These are phyloP conservation scores for Monascus purpureus DNA, from an alignment of 495 filamentous ascomycete genomes.

Conservation along the genomic window DNA sequence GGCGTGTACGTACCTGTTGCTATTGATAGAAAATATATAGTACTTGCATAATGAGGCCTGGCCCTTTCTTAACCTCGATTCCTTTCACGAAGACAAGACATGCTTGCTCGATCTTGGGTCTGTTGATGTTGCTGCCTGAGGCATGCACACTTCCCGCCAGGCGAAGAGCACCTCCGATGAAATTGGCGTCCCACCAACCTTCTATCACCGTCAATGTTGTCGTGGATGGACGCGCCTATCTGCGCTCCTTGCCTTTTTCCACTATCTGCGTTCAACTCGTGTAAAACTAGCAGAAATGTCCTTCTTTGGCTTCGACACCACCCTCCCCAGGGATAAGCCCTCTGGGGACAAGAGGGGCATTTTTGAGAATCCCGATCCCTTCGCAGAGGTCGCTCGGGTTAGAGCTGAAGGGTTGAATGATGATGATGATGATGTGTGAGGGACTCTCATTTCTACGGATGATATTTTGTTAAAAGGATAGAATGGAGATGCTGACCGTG, in stretches of 20 bases:
- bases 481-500: slow-evolving; percentile 6
- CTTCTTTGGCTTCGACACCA: slow-evolving; percentile 78
- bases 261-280: too few species aligned
- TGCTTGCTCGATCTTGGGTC: too few species aligned
- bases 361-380: slow-evolving; percentile 73
- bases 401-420: slow-evolving; percentile 21
- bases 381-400: slow-evolving; percentile 59
- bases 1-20: not conserved
- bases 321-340: slow-evolving; percentile 44
- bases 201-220: too few species aligned
- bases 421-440: slow-evolving; percentile 64
- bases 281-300: slow-evolving; percentile 51
- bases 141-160: too few species aligned
- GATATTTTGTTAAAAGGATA: not conserved
- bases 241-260: slow-evolving; percentile 4
- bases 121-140: too few species aligned
- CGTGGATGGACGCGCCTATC: not conserved
- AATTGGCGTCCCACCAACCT: too few species aligned
- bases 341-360: slow-evolving; percentile 57
- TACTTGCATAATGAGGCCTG: too few species aligned
- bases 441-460: slow-evolving; percentile 6
- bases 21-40: not conserved
- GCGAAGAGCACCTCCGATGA: too few species aligned
- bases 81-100: too few species aligned
- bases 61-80: too few species aligned